Evolutionary conservation across 768 basidiomycete species (phyloP).

Genomic region (Amanita jacksonii): DNA sequence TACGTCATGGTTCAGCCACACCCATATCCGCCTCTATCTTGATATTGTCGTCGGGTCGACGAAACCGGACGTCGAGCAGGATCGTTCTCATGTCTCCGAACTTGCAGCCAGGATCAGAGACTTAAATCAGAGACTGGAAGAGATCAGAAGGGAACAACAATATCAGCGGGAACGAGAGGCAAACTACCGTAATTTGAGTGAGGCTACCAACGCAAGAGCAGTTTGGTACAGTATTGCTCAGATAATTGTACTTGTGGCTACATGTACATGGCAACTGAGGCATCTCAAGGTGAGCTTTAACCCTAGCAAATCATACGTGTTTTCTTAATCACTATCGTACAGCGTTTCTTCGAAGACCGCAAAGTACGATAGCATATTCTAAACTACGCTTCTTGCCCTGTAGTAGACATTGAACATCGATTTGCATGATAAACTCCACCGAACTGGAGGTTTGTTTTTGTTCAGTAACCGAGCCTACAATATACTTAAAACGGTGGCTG

Average conservation of each 20-base stretch:
- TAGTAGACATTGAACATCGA: neutral
- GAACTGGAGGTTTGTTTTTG: too few relatives aligned
- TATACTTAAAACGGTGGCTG: conserved; percentile 16
- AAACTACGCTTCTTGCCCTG: conserved; percentile 5
- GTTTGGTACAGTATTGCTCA: conserved; percentile 93
- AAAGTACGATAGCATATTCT: conserved; percentile 39
- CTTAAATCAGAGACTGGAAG: conserved; percentile 87
- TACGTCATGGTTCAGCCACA: conserved; percentile 76
- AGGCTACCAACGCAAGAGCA: conserved; percentile 82
- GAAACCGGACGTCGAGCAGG: conserved; percentile 79
- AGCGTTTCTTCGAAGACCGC: conserved; percentile 85
- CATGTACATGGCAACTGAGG: conserved; percentile 89
- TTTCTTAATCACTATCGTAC: conserved; percentile 7
- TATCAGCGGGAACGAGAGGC: conserved; percentile 96
- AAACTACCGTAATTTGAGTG: conserved; percentile 82
- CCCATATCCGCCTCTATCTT: conserved; percentile 91
- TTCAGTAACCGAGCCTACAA: conserved; percentile 6
- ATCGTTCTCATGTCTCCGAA: conserved; percentile 77
- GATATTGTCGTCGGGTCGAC: conserved; percentile 89
- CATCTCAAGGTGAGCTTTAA: conserved; percentile 66
- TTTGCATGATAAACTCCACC: too few relatives aligned
- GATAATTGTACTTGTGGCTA: conserved; percentile 72
- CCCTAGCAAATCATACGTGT: neutral
- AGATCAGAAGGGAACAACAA: conserved; percentile 91
- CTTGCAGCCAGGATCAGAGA: conserved; percentile 81